Percentiles rank a stretch among this genome's conserved stretches.
These are phyloP conservation scores for Penicillium robsamsonii DNA, from an alignment of 495 filamentous ascomycete species.

Conservation along the genomic window DNA sequence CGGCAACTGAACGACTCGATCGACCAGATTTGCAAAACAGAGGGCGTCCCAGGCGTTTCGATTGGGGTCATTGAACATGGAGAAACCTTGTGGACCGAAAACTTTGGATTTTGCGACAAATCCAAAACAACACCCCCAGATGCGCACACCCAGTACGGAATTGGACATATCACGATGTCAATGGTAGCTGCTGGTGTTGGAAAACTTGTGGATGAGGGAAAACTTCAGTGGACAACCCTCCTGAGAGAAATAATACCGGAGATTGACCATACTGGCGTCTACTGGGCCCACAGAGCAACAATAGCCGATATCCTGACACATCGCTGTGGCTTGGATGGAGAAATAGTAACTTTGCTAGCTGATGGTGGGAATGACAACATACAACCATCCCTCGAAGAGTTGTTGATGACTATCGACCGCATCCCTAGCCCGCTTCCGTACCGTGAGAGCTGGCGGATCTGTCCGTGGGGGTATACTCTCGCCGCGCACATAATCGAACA, in stretches of 20 bases:
- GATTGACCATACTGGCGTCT: not conserved
- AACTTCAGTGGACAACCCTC: not conserved
- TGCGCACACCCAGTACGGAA: constrained; percentile 1
- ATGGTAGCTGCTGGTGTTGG: constrained; percentile 4
- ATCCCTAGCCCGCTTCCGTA: not conserved
- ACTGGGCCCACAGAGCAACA: not conserved
- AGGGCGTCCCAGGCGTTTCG: not conserved
- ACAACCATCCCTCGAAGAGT: not conserved
- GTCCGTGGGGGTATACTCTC: constrained; percentile 3
- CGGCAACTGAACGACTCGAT: not conserved
- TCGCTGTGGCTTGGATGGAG: not conserved
- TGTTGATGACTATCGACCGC: not conserved
- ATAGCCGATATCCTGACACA: not conserved
- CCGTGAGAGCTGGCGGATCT: not conserved
- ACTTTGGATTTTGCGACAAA: not conserved
- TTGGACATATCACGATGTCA: constrained; percentile 1
- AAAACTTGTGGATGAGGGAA: not conserved
- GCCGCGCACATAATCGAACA: not conserved
- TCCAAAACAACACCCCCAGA: not conserved
- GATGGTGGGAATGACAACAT: not conserved
- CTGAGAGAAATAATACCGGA: not conserved
- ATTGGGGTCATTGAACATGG: not conserved
- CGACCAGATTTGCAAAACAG: not conserved
- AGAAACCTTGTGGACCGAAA: not conserved
- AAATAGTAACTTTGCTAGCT: not conserved